phyloP scores from a whole-genome alignment of 768 basidiomycete species.

The Mycena metata region DNA sequence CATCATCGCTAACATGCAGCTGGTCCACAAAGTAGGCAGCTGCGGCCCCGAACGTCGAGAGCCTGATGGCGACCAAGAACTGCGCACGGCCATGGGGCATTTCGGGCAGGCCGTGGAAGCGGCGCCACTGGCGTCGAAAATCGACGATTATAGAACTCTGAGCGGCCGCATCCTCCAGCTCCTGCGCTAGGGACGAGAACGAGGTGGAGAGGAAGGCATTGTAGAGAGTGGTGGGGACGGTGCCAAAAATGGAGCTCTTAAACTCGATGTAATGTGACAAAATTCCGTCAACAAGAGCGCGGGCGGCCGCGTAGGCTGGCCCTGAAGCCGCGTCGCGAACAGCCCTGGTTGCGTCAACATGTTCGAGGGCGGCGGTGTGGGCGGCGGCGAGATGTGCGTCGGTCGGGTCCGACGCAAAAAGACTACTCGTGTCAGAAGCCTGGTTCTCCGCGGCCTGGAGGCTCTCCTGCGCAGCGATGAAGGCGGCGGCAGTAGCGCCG shows the following conservation, averaged over 20 bases:
- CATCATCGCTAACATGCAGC: too few species aligned
- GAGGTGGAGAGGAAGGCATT: background rate
- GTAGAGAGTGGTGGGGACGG: background rate
- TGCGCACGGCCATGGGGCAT: background rate
- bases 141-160: background rate
- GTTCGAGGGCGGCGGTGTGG: too few species aligned
- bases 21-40: conserved; percentile 11
- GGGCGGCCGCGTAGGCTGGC: background rate
- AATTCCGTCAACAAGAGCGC: background rate
- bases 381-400: too few species aligned
- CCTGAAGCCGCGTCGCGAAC: too few species aligned
- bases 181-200: background rate
- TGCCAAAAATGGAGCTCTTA: background rate
- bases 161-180: conserved; percentile 12
- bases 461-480: background rate
- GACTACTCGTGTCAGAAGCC: background rate
- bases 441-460: background rate
- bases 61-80: background rate
- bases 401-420: too few species aligned
- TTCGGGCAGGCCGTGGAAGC: conserved; percentile 5
- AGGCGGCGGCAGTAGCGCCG: background rate
- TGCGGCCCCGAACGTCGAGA: conserved; percentile 5
- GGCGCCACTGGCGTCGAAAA: conserved; percentile 15
- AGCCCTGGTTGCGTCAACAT: too few species aligned
- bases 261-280: background rate